phyloP scores from a whole-genome alignment of 2,329 filamentous ascomycete genomes.

The Orbilia javanica region DNA sequence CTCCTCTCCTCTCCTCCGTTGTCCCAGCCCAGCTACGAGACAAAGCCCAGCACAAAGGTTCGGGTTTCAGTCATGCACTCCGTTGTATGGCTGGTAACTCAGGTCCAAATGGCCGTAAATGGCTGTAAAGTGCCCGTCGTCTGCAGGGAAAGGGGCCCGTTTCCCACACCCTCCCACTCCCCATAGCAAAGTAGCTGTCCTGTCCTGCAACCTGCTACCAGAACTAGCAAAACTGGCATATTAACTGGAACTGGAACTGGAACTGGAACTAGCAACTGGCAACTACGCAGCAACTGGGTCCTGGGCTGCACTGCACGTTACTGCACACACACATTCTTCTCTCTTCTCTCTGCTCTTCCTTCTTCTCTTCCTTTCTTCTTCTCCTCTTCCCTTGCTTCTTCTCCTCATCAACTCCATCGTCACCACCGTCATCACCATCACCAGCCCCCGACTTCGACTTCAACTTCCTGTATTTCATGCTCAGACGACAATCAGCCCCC shows the following conservation, averaged over 20 bases:
- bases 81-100: not conserved
- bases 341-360: not conserved
- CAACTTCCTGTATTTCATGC: not conserved
- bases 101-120: too few species aligned
- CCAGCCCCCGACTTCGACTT: not conserved
- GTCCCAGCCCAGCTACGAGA: not conserved
- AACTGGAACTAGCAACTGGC: too few species aligned
- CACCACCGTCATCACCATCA: not conserved
- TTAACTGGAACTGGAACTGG: too few species aligned
- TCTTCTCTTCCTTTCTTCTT: not conserved
- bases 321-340: not conserved
- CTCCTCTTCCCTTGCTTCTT: not conserved
- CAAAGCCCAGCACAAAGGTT: not conserved
- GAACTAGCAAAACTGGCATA: not conserved
- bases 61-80: not conserved
- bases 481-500: not conserved
- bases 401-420: not conserved
- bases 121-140: conserved; percentile 17
- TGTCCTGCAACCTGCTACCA: not conserved
- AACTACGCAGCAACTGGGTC: too few species aligned
- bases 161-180: too few species aligned
- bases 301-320: not conserved
- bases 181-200: not conserved
- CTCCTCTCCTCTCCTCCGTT: too few species aligned
- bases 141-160: conserved; percentile 14